Base-by-base conservation (phyloP, 1,139 yeast genomes). In the Yamadazyma mexicana region DNA sequence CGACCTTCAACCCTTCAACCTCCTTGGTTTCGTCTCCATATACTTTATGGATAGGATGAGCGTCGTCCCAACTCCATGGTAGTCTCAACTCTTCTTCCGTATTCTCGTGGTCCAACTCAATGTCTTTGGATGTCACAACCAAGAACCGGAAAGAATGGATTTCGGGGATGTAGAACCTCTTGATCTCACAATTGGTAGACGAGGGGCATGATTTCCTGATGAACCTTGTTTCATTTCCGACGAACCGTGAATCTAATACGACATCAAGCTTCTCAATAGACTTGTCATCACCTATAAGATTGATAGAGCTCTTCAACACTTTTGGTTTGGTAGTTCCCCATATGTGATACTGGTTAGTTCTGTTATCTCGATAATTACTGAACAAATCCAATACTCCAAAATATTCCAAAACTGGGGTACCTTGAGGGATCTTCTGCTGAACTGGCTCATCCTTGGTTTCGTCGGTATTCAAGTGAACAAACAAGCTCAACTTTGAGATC, bases 261-360 rank as follows among this genome's bases (percentile, higher is more conserved):
- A 92, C 51, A 1, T 85, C 83, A 39, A 75, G 39, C 0, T 49
- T 31, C 12, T 42, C 44, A 33, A 6, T 32, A 4, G 29, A 33
- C 2, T 34, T 37, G 4, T 36, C 23, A 2, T 42, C 37, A 15
- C 39, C 40, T 5, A 40, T 17, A 54, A 45, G 55, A 52, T 16
- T 81, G 69, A 59, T 75, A 66, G 53, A 76, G 63, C 51, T 47
- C 39, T 60, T 65, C 29, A 83, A 60, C 1, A 87, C 95, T 40
- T 80, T 80, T 1, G 94, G 92, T 54, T 89, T 89, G 10, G 95
- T 82, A 14, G 88, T 80, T 0, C 96, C 96, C 77, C 89, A 79
- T n/a, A 76, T 60, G 45, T 80, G 63, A 58, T 88, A 91, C 55
- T 88, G 95, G 58, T 91, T 92, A 39, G 81, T 68, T 8, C 79